Evolutionary conservation across 1,284 basidiomycete genomes (phyloP).

Genomic region (Ustilago curta): DNA sequence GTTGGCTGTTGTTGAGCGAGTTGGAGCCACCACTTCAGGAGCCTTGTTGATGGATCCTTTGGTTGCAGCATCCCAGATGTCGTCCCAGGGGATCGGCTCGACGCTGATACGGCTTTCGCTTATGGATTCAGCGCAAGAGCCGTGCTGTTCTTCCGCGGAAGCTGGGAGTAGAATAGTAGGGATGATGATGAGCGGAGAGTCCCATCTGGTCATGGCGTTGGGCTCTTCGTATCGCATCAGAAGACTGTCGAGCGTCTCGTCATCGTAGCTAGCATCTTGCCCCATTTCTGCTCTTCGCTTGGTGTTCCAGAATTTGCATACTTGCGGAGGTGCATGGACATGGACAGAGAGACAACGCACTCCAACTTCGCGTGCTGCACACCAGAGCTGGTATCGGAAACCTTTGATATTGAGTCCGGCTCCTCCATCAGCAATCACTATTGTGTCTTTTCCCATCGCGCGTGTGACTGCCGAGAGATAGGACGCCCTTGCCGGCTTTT

Average conservation of each 20-base stretch:
- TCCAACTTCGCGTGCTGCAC: conserved; percentile 88
- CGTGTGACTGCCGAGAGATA: conserved; percentile 89
- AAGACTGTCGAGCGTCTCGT: conserved; percentile 89
- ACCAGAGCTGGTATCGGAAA: conserved; percentile 97
- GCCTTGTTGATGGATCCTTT: conserved; percentile 83
- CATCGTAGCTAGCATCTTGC: conserved; percentile 74
- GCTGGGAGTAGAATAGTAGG: conserved; percentile 62
- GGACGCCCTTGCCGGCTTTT: conserved; percentile 88
- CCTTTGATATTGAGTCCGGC: conserved; percentile 94
- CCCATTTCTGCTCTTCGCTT: conserved; percentile 70
- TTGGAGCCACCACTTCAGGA: conserved; percentile 82
- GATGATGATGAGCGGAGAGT: conserved; percentile 90
- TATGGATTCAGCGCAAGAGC: conserved; percentile 70
- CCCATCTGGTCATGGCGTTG: conserved; percentile 96
- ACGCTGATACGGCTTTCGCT: conserved; percentile 73
- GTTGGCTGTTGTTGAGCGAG: conserved; percentile 68
- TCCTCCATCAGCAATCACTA: conserved; percentile 83
- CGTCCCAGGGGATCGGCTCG: conserved; percentile 76
- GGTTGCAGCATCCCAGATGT: conserved; percentile 85
- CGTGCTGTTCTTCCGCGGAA: not conserved
- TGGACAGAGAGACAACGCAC: conserved; percentile 82
- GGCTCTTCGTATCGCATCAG: conserved; percentile 93
- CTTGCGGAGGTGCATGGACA: conserved; percentile 77
- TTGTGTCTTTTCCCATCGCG: conserved; percentile 77
- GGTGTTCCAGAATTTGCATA: conserved; percentile 76